These are phyloP conservation scores for Fusarium stilboides DNA, from an alignment of 2,329 filamentous ascomycete species.

Conservation along the genomic window DNA sequence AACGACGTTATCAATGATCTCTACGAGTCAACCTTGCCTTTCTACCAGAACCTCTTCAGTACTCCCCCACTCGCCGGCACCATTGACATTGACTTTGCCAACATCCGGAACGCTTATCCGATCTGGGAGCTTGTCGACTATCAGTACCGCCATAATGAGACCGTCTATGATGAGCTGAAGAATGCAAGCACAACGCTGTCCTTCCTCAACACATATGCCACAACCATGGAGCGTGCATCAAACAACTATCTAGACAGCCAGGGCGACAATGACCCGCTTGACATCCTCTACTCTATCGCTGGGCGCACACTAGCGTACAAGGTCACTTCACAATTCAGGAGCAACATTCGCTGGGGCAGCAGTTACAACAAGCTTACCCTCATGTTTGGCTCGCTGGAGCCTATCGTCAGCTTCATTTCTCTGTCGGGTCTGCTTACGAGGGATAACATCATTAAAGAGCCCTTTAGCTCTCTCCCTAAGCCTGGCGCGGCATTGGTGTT, in stretches of 20 bases:
- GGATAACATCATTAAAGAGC: slow-evolving; percentile 65
- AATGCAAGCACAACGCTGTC: slow-evolving; percentile 55
- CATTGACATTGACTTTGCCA: slow-evolving; percentile 55
- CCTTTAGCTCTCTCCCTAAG: slow-evolving; percentile 65
- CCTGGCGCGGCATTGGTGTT: slow-evolving; percentile 84
- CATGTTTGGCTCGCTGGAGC: slow-evolving; percentile 68
- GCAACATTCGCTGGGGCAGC: slow-evolving; percentile 59
- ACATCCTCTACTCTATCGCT: slow-evolving; percentile 63
- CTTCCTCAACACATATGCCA: slow-evolving; percentile 74
- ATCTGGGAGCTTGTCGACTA: slow-evolving; percentile 72
- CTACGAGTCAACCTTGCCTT: slow-evolving; percentile 51
- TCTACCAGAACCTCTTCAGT: slow-evolving; percentile 63
- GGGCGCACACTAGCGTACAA: slow-evolving; percentile 67
- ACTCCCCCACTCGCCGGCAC: slow-evolving; percentile 56
- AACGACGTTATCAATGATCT: slow-evolving; percentile 47
- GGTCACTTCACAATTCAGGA: slow-evolving; percentile 60
- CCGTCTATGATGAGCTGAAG: slow-evolving; percentile 58
- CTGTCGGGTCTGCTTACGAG: slow-evolving; percentile 63
- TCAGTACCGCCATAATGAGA: slow-evolving; percentile 66
- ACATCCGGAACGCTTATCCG: slow-evolving; percentile 65
- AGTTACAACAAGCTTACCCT: slow-evolving; percentile 64
- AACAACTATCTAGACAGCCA: slow-evolving; percentile 69
- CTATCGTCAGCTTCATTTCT: slow-evolving; percentile 69
- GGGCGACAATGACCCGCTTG: slow-evolving; percentile 54
- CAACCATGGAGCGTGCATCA: slow-evolving; percentile 73